phyloP scores from a whole-genome alignment of 139 green algal species.

The Microglena sp. region DNA sequence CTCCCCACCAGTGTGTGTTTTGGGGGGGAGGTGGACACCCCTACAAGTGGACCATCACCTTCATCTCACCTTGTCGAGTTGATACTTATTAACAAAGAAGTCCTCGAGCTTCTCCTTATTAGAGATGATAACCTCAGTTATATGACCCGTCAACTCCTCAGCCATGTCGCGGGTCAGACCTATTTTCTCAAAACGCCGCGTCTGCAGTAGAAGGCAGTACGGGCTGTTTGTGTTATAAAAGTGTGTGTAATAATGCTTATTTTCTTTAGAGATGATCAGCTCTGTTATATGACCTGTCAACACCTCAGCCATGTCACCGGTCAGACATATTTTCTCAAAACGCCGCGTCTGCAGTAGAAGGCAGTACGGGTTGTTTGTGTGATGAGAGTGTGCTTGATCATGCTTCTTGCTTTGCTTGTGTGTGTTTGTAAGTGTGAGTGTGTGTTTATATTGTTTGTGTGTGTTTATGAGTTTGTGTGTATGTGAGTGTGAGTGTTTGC shows the following conservation, averaged over 20 bases:
- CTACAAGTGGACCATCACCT: no score
- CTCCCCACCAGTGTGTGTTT: no score
- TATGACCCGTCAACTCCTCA: conserved; percentile 48
- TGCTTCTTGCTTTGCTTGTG: conserved; percentile 51
- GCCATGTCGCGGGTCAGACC: conserved; percentile 48
- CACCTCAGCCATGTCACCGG: conserved; percentile 47
- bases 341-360: neutral
- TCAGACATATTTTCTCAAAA: conserved; percentile 41
- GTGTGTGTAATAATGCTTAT: no score
- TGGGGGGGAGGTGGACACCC: no score
- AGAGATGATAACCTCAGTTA: conserved; percentile 60
- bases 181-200: conserved; percentile 24
- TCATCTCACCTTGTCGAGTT: conserved; percentile 67
- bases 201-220: neutral
- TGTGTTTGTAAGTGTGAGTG: no score
- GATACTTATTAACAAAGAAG: conserved; percentile 48
- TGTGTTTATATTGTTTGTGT: no score
- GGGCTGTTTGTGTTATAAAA: no score
- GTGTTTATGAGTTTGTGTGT: no score
- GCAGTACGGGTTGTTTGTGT: no score
- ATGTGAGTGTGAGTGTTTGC: no score
- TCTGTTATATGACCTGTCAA: conserved; percentile 58
- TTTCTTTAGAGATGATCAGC: conserved; percentile 54
- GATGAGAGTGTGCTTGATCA: no score
- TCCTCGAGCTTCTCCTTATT: conserved; percentile 60